Base-by-base conservation (phyloP, 495 filamentous ascomycete species). In the Pyrenopolyporus hunteri region DNA sequence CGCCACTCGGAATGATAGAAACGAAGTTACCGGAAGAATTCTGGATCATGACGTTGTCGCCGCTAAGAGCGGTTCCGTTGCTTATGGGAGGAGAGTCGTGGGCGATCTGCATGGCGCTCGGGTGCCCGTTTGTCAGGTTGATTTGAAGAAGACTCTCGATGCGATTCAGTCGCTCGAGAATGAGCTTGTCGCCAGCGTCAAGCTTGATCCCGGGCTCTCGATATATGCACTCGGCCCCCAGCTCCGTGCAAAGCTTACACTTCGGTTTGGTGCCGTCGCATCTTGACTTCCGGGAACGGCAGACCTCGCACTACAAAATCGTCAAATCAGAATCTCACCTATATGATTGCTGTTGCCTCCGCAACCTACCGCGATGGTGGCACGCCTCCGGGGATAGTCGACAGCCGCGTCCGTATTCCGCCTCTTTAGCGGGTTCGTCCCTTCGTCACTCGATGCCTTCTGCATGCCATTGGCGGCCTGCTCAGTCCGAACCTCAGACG, bases 181-280 rank as follows among this genome's bases (percentile, higher is more conserved):
- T 93, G 33, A 92, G 82, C 69, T 91, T 92, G 73, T 92, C 90
- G 51, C 90, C 90, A 23, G 90, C 89, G 72, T 92, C 90, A 22
- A 92, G 85, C 72, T 93, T 93, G 75, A 92, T 92, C 3, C 90
- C 90, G 11, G 90, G 90, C 72, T 93, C 90, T 39, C 90, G 82
- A 68, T 93, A 93, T 55, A 91, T 82, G 71, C 90, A 93, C 57
- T 92, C 90, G 11, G 88, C 89, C 57, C 89, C 87, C 33, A 93
- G 78, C 69, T 92, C 90, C 11, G 86, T 86, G 73, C 90, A 93
- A 13, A 93, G 85, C 72, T 89, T 86, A 70, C 90, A 93, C 72
- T 90, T 91, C 10, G 90, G 89, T 54, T 89, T 86, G 6, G 82
- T 87, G n/a, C 90, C 90, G 68, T 92, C 90, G 70, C 90, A 93